Evolutionary conservation across 441 rosid genomes (phyloP).

Genomic region (Daphne laureola): DNA sequence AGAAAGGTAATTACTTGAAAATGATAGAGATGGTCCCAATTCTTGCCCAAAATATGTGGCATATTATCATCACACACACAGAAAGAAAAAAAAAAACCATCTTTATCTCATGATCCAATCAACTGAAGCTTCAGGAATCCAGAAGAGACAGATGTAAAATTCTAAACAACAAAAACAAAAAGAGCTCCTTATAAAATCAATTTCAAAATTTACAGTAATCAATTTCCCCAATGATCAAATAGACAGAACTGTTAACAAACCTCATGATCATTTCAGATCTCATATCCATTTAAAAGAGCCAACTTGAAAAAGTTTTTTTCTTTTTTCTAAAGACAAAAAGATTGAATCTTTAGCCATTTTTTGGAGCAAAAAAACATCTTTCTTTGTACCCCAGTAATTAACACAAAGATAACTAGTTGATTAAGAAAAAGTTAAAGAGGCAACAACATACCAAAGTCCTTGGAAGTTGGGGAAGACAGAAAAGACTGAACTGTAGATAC

Average conservation of each 20-base stretch:
- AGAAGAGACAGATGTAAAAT: not conserved
- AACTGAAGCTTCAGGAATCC: not conserved
- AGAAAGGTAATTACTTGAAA: not conserved
- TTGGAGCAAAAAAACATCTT: conserved; percentile 2
- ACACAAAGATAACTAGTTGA: not conserved
- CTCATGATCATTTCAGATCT: conserved; percentile 16
- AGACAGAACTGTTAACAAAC: conserved; percentile 8
- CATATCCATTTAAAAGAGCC: not conserved
- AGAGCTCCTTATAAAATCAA: not conserved
- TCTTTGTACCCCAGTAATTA: not conserved
- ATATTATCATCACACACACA: too few species aligned
- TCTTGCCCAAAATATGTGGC: not conserved
- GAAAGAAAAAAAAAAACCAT: not conserved
- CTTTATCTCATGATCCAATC: conserved; percentile 8
- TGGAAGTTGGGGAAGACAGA: conserved; percentile 27
- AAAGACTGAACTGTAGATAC: conserved; percentile 34
- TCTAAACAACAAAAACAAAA: conserved; percentile 6
- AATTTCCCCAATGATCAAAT: not conserved
- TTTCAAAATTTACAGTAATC: too few species aligned
- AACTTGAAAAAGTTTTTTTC: not conserved
- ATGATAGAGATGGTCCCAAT: not conserved
- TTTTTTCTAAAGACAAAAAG: too few species aligned
- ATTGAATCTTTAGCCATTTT: not conserved
- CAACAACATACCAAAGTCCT: conserved; percentile 38
- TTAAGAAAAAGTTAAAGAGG: not conserved